phyloP scores from a whole-genome alignment of 768 basidiomycete genomes.

The Boletus fagicola region DNA sequence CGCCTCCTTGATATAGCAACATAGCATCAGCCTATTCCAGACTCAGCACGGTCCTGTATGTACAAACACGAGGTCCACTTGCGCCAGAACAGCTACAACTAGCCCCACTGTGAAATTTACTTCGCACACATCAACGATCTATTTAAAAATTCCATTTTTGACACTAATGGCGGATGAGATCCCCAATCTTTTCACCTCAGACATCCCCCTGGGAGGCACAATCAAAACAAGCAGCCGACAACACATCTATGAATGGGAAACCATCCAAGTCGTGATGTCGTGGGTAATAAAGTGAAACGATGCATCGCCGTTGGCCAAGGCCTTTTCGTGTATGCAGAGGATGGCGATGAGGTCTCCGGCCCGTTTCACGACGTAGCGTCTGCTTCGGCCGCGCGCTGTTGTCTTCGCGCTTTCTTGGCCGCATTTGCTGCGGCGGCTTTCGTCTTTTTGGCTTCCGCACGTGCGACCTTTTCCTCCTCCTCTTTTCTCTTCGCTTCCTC shows the following conservation, averaged over 20 bases:
- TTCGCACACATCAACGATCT: not conserved
- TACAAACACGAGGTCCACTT: slow-evolving; percentile 5
- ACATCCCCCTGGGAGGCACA: not conserved
- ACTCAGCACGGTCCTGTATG: slow-evolving; percentile 8
- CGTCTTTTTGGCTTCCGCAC: slow-evolving; percentile 78
- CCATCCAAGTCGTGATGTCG: not conserved
- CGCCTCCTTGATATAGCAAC: slow-evolving; percentile 18
- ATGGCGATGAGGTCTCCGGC: not conserved
- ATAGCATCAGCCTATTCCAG: not conserved
- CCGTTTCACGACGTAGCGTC: slow-evolving; percentile 8
- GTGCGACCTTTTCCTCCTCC: slow-evolving; percentile 74
- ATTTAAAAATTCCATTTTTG: not conserved
- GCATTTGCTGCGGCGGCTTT: slow-evolving; percentile 86
- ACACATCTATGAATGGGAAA: slow-evolving; percentile 1
- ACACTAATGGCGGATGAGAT: not conserved
- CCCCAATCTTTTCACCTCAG: slow-evolving; percentile 5
- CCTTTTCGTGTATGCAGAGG: not conserved
- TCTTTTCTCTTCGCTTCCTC: slow-evolving; percentile 76
- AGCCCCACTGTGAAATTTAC: not conserved
- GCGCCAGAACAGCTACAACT: slow-evolving; percentile 5
- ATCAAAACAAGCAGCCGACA: slow-evolving; percentile 10
- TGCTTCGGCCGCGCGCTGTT: slow-evolving; percentile 52
- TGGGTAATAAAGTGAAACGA: slow-evolving; percentile 7
- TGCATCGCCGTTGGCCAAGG: not conserved
- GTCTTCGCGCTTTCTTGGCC: slow-evolving; percentile 83